Evolutionary conservation across 2,329 filamentous ascomycete species (phyloP).

Genomic region (Colletotrichum sp.): DNA sequence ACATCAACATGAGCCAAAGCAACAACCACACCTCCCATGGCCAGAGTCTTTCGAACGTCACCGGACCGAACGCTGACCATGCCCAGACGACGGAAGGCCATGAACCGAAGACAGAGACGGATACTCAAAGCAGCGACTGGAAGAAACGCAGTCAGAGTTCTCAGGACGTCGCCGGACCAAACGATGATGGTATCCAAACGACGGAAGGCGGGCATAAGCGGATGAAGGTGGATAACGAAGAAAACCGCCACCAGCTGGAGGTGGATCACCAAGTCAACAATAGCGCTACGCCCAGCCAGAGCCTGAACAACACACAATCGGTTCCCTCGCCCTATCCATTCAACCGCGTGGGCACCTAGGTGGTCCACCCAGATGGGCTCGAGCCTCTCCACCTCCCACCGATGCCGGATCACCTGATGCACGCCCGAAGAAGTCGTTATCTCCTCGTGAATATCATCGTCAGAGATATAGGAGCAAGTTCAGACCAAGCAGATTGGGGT

Average conservation of each 20-base stretch:
- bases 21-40: neutral
- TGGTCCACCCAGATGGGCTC: neutral
- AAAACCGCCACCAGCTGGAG: neutral
- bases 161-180: neutral
- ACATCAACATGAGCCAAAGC: neutral
- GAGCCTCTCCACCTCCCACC: neutral
- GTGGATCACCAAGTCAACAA: neutral
- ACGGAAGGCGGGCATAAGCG: neutral
- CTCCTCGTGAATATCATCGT: neutral
- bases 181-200: neutral
- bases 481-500: neutral
- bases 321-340: neutral
- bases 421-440: neutral
- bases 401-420: neutral
- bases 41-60: neutral
- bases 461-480: neutral
- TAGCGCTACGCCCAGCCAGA: neutral
- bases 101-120: neutral
- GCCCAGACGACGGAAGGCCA: neutral
- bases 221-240: neutral
- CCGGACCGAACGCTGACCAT: neutral
- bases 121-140: neutral
- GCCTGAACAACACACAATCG: neutral
- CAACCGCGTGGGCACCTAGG: neutral
- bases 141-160: neutral